Evolutionary conservation across 768 basidiomycete genomes (phyloP).

Genomic region (Lactarius hengduanensis): DNA sequence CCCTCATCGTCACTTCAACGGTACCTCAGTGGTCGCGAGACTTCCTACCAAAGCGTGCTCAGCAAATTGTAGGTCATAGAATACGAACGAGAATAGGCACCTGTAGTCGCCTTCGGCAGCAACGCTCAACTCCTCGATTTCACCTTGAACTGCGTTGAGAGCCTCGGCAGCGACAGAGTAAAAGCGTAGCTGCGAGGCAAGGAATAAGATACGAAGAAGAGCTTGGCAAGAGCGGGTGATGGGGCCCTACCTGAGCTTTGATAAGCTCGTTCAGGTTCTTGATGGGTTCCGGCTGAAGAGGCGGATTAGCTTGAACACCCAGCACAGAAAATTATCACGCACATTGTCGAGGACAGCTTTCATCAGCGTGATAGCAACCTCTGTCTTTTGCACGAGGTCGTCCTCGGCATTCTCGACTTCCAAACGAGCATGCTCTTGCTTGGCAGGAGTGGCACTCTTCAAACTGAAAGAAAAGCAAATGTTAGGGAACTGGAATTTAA

Average conservation of each 20-base stretch:
- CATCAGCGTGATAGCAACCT: slow-evolving; percentile 95
- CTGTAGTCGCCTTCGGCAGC: slow-evolving; percentile 96
- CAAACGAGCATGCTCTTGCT: slow-evolving; percentile 88
- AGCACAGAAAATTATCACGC: slow-evolving; percentile 34
- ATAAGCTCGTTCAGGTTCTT: slow-evolving; percentile 90
- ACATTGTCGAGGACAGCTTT: slow-evolving; percentile 99
- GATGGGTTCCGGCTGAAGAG: slow-evolving; percentile 82
- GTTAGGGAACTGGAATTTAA: background rate
- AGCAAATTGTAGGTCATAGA: background rate
- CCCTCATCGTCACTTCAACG: slow-evolving; percentile 34
- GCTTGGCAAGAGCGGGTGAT: background rate
- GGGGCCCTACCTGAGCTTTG: slow-evolving; percentile 71
- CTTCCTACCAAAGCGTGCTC: slow-evolving; percentile 53
- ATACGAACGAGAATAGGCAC: slow-evolving; percentile 37
- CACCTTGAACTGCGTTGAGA: slow-evolving; percentile 78
- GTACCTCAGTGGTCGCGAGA: slow-evolving; percentile 82
- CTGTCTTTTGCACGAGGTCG: slow-evolving; percentile 96
- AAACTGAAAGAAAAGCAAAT: slow-evolving; percentile 46
- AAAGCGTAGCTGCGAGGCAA: slow-evolving; percentile 57
- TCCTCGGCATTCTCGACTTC: slow-evolving; percentile 94
- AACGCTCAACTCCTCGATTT: slow-evolving; percentile 90
- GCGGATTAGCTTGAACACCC: slow-evolving; percentile 4
- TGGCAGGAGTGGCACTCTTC: slow-evolving; percentile 71
- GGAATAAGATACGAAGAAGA: background rate
- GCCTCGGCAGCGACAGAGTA: slow-evolving; percentile 77